Evolutionary conservation across 2,329 filamentous ascomycete genomes (phyloP).

Genomic region (Colletotrichum australisinense): DNA sequence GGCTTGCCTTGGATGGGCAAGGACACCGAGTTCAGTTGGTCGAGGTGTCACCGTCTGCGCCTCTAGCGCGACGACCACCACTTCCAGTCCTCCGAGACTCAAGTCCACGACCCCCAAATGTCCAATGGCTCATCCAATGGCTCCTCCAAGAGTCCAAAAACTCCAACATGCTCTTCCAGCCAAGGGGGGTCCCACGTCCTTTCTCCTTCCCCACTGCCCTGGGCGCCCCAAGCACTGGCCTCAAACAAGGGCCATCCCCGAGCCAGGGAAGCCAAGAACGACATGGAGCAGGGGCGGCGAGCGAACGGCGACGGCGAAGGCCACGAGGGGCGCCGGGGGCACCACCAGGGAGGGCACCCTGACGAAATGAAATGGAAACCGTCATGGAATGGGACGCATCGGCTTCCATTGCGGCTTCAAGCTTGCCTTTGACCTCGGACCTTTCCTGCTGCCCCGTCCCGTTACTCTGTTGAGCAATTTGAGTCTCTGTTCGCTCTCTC

Average conservation of each 20-base stretch:
- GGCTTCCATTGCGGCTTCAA: background rate
- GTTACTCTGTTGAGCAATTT: background rate
- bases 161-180: background rate
- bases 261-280: background rate
- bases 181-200: conserved; percentile 4
- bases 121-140: background rate
- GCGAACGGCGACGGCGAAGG: background rate
- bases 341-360: background rate
- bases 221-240: conserved; percentile 28
- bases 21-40: conserved; percentile 23
- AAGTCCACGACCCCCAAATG: conserved; percentile 8
- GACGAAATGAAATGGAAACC: background rate
- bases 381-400: background rate
- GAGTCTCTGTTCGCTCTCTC: background rate
- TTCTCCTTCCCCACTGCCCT: conserved; percentile 16
- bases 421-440: background rate
- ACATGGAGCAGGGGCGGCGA: conserved; percentile 9
- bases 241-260: conserved; percentile 32
- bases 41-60: conserved; percentile 14
- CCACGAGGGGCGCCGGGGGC: background rate
- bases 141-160: too few species aligned
- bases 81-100: too few species aligned
- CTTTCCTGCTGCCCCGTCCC: background rate
- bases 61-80: background rate
- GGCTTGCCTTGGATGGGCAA: conserved; percentile 22